These are phyloP conservation scores for Oligophagozyma castellii DNA, from an alignment of 1,139 yeast genomes.

Conservation along the genomic window DNA sequence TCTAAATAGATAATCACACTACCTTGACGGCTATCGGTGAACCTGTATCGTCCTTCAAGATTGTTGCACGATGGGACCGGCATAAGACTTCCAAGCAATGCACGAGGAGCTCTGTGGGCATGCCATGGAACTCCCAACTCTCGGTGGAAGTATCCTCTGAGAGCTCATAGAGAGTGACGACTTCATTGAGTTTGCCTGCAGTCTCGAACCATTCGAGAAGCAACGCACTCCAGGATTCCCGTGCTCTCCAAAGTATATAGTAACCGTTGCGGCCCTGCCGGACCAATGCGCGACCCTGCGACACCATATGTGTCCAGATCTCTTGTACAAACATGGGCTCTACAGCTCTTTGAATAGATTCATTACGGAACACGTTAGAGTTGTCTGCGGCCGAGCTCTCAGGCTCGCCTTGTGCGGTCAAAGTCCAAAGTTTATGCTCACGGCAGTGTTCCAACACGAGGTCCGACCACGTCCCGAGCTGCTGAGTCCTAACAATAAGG, in stretches of 20 bases:
- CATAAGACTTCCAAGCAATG: conserved; percentile 46
- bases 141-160: conserved; percentile 47
- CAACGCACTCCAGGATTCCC: conserved; percentile 66
- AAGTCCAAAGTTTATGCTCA: conserved; percentile 37
- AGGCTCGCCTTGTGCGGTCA: conserved; percentile 29
- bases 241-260: conserved; percentile 53
- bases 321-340: conserved; percentile 40
- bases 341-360: conserved; percentile 28
- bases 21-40: conserved; percentile 60
- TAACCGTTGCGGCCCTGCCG: conserved; percentile 15
- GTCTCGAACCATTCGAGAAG: conserved; percentile 49
- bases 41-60: conserved; percentile 44
- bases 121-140: conserved; percentile 44
- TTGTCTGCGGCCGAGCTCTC: conserved; percentile 12
- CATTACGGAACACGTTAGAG: conserved; percentile 19
- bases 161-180: conserved; percentile 74
- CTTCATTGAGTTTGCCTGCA: conserved; percentile 66
- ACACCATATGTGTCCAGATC: conserved; percentile 46
- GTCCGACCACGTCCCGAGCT: conserved; percentile 45
- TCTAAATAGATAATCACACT: conserved; percentile 8
- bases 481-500: conserved; percentile 62
- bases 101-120: conserved; percentile 46
- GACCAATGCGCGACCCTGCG: conserved; percentile 27
- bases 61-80: conserved; percentile 53
- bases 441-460: conserved; percentile 47